Conservation (phyloP, 2,329 filamentous ascomycete species). For the Macrophomina phaseolina region DNA sequence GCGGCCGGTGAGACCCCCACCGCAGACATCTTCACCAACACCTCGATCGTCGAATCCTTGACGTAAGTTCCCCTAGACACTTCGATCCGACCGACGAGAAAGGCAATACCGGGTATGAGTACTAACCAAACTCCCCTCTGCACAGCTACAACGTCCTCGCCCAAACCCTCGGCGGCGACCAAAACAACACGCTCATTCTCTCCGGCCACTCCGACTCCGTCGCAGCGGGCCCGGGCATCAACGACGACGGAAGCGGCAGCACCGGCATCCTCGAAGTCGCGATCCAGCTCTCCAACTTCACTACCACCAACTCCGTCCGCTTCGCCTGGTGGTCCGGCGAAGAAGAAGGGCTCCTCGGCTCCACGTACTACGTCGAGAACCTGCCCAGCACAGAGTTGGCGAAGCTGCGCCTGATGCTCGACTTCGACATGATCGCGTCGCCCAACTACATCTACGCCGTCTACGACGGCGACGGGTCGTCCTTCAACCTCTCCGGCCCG, state of each 20-base stretch:
- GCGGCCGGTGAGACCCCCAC: conserved; percentile 45
- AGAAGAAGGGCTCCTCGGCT: conserved; percentile 68
- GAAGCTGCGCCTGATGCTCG: conserved; percentile 70
- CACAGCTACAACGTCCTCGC: conserved; percentile 62
- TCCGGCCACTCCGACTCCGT: conserved; percentile 69
- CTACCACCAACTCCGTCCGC: conserved; percentile 72
- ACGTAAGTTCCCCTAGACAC: conserved; percentile 41
- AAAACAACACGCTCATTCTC: conserved; percentile 63
- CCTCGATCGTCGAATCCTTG: conserved; percentile 53
- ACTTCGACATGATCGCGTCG: conserved; percentile 74
- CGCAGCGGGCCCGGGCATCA: conserved; percentile 71
- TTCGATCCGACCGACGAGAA: no score
- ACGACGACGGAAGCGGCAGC: conserved; percentile 76
- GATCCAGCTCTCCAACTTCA: conserved; percentile 69
- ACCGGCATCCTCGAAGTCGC: conserved; percentile 66
- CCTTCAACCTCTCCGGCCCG: conserved; percentile 61
- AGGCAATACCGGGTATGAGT: no score
- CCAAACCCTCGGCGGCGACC: conserved; percentile 63
- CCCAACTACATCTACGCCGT: conserved; percentile 64
- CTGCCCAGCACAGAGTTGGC: conserved; percentile 57
- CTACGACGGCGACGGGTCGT: conserved; percentile 63
- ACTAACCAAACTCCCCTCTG: neutral
- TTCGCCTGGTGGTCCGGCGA: conserved; percentile 71
- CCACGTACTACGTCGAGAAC: conserved; percentile 60
- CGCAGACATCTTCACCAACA: conserved; percentile 47